These are phyloP conservation scores for Syzygium grande DNA, from an alignment of 345 rosid species.

Conservation along the genomic window DNA sequence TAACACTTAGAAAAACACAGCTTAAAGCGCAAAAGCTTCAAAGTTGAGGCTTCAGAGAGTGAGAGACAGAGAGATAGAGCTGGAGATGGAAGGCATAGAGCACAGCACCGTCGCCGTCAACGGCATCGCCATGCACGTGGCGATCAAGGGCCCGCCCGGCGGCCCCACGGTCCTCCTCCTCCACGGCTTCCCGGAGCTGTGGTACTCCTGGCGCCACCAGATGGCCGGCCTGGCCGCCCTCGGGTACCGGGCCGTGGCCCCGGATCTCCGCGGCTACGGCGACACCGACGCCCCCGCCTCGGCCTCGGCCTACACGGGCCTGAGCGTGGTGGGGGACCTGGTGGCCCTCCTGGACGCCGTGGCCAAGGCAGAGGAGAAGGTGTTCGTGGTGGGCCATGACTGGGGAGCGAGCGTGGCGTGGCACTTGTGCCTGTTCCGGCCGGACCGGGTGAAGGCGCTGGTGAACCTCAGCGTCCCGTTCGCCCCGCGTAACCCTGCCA, in stretches of 20 bases:
- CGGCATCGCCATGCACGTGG: constrained; percentile 70
- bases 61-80: background rate
- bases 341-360: constrained; percentile 27
- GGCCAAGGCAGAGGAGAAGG: constrained; percentile 12
- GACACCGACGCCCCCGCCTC: constrained; percentile 57
- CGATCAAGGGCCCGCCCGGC: constrained; percentile 34
- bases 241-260: constrained; percentile 77
- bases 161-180: constrained; percentile 56
- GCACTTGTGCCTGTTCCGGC: constrained; percentile 31
- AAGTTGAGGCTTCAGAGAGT: background rate
- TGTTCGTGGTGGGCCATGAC: constrained; percentile 37
- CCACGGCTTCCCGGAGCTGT: constrained; percentile 85
- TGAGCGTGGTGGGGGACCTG: constrained; percentile 47
- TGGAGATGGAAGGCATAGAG: constrained; percentile 35
- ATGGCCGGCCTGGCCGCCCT: constrained; percentile 42
- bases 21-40: background rate
- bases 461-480: constrained; percentile 28
- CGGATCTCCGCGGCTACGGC: constrained; percentile 81
- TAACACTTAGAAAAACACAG: background rate
- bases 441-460: constrained; percentile 32
- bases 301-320: constrained; percentile 31
- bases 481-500: constrained; percentile 38
- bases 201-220: constrained; percentile 92
- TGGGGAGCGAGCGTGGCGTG: constrained; percentile 44
- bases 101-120: constrained; percentile 49